Evolutionary conservation across 2,329 filamentous ascomycete species (phyloP).

Genomic region (Colletotrichum paranaense): DNA sequence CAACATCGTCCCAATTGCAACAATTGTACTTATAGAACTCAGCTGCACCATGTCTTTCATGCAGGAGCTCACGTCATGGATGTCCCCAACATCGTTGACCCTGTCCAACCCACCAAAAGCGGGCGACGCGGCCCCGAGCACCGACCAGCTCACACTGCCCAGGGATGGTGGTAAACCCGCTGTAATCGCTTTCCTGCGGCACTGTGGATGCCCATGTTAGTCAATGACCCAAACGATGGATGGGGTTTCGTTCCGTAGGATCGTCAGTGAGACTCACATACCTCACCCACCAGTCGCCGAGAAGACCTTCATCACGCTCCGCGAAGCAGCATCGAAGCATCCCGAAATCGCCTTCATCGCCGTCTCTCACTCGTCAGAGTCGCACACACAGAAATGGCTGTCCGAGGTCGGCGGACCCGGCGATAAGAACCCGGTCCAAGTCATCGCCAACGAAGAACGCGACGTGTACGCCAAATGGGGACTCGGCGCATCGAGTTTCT

Average conservation of each 20-base stretch:
- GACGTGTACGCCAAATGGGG: slow-evolving; percentile 75
- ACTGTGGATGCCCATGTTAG: slow-evolving; percentile 81
- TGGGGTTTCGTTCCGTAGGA: not conserved
- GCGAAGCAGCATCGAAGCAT: slow-evolving; percentile 61
- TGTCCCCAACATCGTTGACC: slow-evolving; percentile 3
- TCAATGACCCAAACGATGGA: slow-evolving; percentile 9
- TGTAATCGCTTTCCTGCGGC: slow-evolving; percentile 75
- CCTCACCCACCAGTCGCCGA: slow-evolving; percentile 67
- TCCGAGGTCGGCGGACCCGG: slow-evolving; percentile 66
- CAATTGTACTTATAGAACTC: not conserved
- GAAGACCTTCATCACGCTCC: slow-evolving; percentile 70
- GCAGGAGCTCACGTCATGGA: slow-evolving; percentile 21
- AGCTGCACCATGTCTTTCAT: slow-evolving; percentile 6
- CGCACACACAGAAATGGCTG: slow-evolving; percentile 68
- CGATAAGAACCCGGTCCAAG: slow-evolving; percentile 55
- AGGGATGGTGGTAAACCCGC: slow-evolving; percentile 67
- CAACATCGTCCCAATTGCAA: not conserved
- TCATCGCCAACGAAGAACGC: slow-evolving; percentile 71
- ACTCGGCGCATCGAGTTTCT: slow-evolving; percentile 68
- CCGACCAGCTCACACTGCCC: slow-evolving; percentile 51
- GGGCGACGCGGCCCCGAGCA: slow-evolving; percentile 1
- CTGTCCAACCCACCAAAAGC: not conserved
- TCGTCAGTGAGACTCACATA: not conserved
- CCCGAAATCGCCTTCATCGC: slow-evolving; percentile 67
- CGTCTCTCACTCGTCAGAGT: slow-evolving; percentile 68